Evolutionary conservation across 495 filamentous ascomycete species (phyloP).

Genomic region (Lasiosphaeria miniovina): DNA sequence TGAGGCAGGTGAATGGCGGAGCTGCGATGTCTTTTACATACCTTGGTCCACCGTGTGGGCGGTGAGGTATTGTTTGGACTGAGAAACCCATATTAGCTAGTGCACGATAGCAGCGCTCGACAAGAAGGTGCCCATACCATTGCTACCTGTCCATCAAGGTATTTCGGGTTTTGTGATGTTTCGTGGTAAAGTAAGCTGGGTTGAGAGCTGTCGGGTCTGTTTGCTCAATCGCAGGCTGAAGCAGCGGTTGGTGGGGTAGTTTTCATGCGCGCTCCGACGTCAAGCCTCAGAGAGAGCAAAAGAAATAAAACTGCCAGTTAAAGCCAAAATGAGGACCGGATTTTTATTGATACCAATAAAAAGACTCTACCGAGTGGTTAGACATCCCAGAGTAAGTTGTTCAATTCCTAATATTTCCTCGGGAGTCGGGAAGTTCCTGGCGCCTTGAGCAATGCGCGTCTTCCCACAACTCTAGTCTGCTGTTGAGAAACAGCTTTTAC

Average conservation of each 20-base stretch:
- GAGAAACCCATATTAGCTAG: conserved; percentile 2
- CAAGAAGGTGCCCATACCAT: conserved; percentile 34
- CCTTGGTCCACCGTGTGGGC: conserved; percentile 86
- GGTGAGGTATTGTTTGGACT: conserved; percentile 98
- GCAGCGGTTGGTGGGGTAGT: conserved; percentile 8
- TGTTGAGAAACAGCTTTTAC: too few species aligned
- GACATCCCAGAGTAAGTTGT: too few species aligned
- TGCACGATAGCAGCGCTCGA: neutral
- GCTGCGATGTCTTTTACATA: conserved; percentile 31
- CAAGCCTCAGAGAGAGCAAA: too few species aligned
- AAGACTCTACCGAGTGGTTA: too few species aligned
- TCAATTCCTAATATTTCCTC: too few species aligned
- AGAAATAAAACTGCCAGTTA: too few species aligned
- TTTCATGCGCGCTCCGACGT: neutral
- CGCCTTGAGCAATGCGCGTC: too few species aligned
- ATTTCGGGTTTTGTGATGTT: neutral
- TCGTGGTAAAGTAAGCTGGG: neutral
- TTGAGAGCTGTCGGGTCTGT: neutral
- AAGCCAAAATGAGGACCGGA: too few species aligned
- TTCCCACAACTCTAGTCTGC: too few species aligned
- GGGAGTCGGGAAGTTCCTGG: too few species aligned
- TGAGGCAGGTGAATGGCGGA: conserved; percentile 5
- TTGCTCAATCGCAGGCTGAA: neutral
- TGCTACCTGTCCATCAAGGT: conserved; percentile 33
- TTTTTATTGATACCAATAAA: too few species aligned